A percentile compares a stretch with the other conserved stretches of the same genome.
Conservation (phyloP, 331 rosid genomes). For the Acacia concinna region DNA sequence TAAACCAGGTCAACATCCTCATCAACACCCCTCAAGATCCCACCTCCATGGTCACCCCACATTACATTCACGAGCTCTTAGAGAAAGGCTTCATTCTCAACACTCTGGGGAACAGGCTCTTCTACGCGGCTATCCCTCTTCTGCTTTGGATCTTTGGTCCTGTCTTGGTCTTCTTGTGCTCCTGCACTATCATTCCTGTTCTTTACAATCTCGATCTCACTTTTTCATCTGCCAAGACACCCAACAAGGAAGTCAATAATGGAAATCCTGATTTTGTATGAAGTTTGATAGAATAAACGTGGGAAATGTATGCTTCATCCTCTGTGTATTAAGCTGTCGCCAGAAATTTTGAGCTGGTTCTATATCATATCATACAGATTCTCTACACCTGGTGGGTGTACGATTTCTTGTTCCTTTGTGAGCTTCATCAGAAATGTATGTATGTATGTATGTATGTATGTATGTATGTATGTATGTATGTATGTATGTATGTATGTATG, state of each 20-base stretch:
- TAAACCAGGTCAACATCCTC: constrained; percentile 80
- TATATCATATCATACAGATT: background rate
- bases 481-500: too few relatives aligned
- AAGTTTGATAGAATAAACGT: background rate
- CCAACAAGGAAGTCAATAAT: constrained; percentile 8
- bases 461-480: too few relatives aligned
- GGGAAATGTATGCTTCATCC: background rate
- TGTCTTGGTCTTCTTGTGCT: constrained; percentile 77
- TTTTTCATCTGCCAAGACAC: constrained; percentile 35
- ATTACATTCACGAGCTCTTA: constrained; percentile 59
- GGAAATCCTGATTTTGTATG: constrained; percentile 40
- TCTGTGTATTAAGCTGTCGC: background rate
- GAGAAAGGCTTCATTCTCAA: constrained; percentile 78
- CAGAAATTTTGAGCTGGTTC: background rate
- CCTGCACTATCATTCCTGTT: constrained; percentile 64
- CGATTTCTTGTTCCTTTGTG: background rate
- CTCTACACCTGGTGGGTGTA: too few relatives aligned
- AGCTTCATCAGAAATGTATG: too few relatives aligned
- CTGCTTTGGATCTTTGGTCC: constrained; percentile 96
- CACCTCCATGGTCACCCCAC: constrained; percentile 48
- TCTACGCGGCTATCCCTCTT: constrained; percentile 76
- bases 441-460: too few relatives aligned
- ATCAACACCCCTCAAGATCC: constrained; percentile 74
- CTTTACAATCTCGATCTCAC: constrained; percentile 87
- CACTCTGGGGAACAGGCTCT: constrained; percentile 83